Evolutionary conservation across 2,329 filamentous ascomycete species (phyloP).

Genomic region (Hypoxylon sp.): DNA sequence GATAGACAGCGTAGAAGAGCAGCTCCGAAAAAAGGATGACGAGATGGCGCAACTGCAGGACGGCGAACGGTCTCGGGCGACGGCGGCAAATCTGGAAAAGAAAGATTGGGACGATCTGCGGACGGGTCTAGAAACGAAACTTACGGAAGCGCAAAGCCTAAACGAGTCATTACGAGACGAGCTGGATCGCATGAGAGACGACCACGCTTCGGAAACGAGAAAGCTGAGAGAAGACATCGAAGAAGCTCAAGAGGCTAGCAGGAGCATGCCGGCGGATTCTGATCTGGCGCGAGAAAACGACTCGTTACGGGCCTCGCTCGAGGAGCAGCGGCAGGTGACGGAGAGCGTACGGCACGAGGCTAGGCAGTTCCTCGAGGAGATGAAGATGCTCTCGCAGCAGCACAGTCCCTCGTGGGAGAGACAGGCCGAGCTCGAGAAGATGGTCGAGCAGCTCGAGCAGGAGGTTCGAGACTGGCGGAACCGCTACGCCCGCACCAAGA

Average conservation of each 20-base stretch:
- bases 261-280: slow-evolving; percentile 50
- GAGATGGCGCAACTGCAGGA: slow-evolving; percentile 69
- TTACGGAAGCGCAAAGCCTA: slow-evolving; percentile 77
- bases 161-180: slow-evolving; percentile 83
- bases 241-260: slow-evolving; percentile 52
- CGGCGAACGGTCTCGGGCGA: slow-evolving; percentile 62
- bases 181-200: slow-evolving; percentile 74
- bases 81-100: slow-evolving; percentile 67
- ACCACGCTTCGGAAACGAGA: slow-evolving; percentile 70
- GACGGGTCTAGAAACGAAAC: slow-evolving; percentile 72
- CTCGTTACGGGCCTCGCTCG: slow-evolving; percentile 68
- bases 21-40: slow-evolving; percentile 74
- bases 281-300: slow-evolving; percentile 74
- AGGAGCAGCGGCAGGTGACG: slow-evolving; percentile 81
- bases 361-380: slow-evolving; percentile 83
- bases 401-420: slow-evolving; percentile 81
- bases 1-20: slow-evolving; percentile 73
- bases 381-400: slow-evolving; percentile 84
- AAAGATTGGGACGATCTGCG: slow-evolving; percentile 75
- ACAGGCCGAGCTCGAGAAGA: slow-evolving; percentile 78
- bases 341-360: slow-evolving; percentile 88
- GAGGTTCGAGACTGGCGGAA: slow-evolving; percentile 91
- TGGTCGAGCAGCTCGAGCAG: slow-evolving; percentile 77
- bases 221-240: slow-evolving; percentile 71
- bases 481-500: slow-evolving; percentile 86